Percentiles rank a stretch among this genome's conserved stretches.
phyloP scores from a whole-genome alignment of 805 yeast genomes.

The Metschnikowia hibisci region DNA sequence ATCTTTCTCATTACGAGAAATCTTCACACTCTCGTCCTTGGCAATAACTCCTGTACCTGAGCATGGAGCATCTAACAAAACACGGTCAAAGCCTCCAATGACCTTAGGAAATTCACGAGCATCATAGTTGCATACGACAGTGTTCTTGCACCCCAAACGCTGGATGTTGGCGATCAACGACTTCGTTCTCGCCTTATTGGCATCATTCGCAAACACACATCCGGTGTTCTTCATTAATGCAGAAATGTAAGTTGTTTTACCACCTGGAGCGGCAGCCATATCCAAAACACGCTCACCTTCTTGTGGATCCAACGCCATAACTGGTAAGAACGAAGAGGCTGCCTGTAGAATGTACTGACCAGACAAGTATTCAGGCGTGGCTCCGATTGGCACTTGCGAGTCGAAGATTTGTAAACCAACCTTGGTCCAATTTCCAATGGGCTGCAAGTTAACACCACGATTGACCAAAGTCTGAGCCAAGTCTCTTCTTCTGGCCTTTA shows the following conservation, averaged over 20 bases:
- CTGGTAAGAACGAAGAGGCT: conserved; percentile 96
- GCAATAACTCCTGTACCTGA: conserved; percentile 99
- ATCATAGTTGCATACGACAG: conserved; percentile 95
- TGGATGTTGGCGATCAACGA: conserved; percentile 96
- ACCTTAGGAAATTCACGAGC: conserved; percentile 98
- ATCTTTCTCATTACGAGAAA: conserved; percentile 91
- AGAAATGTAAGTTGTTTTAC: conserved; percentile 90
- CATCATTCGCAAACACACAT: conserved; percentile 93
- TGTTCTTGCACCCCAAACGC: conserved; percentile 93
- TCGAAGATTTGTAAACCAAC: conserved; percentile 97
- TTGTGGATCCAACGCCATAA: conserved; percentile 96
- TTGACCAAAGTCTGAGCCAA: conserved; percentile 92
- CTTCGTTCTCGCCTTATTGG: conserved; percentile 94
- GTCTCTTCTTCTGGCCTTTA: conserved; percentile 91
- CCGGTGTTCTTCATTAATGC: conserved; percentile 99
- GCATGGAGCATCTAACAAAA: conserved; percentile 96
- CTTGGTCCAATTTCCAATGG: conserved; percentile 96
- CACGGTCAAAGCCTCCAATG: conserved; percentile 96
- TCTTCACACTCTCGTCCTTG: conserved; percentile 92
- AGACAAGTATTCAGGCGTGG: conserved; percentile 97
- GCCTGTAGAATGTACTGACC: conserved; percentile 98
- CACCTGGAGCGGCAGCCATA: conserved; percentile 99
- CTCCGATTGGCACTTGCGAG: conserved; percentile 99
- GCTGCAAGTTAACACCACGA: conserved; percentile 95
- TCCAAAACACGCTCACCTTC: conserved; percentile 93